Conservation (phyloP, 1,139 yeast genomes). For the Nakaseomyces bracarensis region DNA sequence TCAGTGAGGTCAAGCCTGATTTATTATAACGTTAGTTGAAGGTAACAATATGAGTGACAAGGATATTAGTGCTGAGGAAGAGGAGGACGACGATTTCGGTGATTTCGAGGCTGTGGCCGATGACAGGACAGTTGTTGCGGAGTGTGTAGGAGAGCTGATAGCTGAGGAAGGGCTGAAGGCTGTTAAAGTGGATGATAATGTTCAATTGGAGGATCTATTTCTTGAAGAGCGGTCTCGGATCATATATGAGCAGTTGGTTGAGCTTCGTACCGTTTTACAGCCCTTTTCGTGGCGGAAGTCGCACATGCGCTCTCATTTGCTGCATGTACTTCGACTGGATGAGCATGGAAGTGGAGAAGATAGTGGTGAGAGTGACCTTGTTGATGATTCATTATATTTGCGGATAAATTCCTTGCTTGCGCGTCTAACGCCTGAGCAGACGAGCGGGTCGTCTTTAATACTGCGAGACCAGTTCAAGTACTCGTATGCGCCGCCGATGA, state of each 20-base stretch:
- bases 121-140: neutral
- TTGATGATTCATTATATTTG: conserved; percentile 20
- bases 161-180: neutral
- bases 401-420: conserved; percentile 12
- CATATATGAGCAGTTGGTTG: conserved; percentile 27
- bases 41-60: neutral
- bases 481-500: conserved; percentile 16
- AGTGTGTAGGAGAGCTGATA: conserved; percentile 1
- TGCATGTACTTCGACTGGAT: conserved; percentile 23
- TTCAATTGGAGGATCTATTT: conserved; percentile 16
- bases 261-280: conserved; percentile 16
- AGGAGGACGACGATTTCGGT: conserved; percentile 2
- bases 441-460: conserved; percentile 4
- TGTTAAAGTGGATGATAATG: neutral
- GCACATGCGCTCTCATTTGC: conserved; percentile 18
- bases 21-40: too few relatives aligned
- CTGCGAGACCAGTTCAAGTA: conserved; percentile 19
- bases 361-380: conserved; percentile 9
- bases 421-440: conserved; percentile 8
- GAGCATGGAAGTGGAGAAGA: conserved; percentile 10
- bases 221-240: conserved; percentile 25
- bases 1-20: too few relatives aligned
- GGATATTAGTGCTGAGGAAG: neutral
- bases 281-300: conserved; percentile 29
- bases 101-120: conserved; percentile 2